Evolutionary conservation across 179 eudicot genomes (phyloP).

Genomic region (Beta corolliflora): DNA sequence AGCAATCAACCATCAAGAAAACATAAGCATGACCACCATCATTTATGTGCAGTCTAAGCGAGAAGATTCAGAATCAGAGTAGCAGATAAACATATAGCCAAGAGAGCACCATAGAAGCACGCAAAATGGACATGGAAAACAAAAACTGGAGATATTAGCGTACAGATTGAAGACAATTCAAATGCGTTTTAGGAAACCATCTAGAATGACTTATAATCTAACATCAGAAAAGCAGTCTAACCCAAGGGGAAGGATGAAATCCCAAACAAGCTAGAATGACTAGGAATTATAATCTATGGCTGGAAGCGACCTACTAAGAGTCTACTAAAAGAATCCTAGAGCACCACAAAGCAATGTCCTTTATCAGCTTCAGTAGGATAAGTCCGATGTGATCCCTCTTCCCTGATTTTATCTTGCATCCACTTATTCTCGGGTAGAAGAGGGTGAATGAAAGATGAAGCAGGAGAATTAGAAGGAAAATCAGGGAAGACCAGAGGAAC

Average conservation of each 20-base stretch:
- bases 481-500: neutral
- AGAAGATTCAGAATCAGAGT: neutral
- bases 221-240: conserved; percentile 6
- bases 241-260: neutral
- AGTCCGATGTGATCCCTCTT: no score
- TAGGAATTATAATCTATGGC: neutral
- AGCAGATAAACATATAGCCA: neutral
- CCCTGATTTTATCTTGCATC: no score
- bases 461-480: neutral
- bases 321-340: neutral
- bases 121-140: neutral
- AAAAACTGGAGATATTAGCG: neutral
- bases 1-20: conserved; percentile 7
- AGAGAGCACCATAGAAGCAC: neutral
- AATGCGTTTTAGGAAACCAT: neutral
- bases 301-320: neutral
- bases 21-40: neutral
- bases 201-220: neutral
- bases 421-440: neutral
- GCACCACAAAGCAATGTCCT: neutral
- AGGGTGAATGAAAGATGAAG: neutral
- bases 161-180: neutral
- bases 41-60: neutral
- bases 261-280: neutral
- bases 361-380: neutral